phyloP scores from a whole-genome alignment of 371 early-diverging fungal genomes.

The Actinomortierella ambigua region DNA sequence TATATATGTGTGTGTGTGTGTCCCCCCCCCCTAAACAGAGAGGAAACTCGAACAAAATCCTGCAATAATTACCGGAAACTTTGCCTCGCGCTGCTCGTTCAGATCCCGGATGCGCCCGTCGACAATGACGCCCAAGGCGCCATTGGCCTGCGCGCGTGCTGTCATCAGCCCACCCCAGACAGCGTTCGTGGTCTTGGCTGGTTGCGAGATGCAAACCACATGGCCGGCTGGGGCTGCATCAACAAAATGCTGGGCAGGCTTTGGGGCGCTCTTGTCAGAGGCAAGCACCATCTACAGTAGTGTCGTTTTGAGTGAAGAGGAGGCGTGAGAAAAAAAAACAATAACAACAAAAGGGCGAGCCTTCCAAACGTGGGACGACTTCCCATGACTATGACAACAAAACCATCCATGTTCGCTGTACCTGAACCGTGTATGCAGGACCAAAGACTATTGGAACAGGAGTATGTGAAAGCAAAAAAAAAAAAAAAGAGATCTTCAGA shows the following conservation, averaged over 20 bases:
- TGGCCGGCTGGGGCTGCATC: conserved; percentile 61
- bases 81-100: conserved; percentile 64
- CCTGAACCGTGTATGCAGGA: conserved; percentile 79
- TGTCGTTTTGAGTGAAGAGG: background rate
- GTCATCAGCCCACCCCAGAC: conserved; percentile 87
- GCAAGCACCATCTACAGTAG: conserved; percentile 32
- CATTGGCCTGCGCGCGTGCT: conserved; percentile 68
- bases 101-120: conserved; percentile 81
- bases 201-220: conserved; percentile 75
- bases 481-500: too few species aligned
- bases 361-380: background rate
- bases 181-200: conserved; percentile 66
- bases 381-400: background rate
- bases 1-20: too few species aligned
- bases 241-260: conserved; percentile 49
- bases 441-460: conserved; percentile 77
- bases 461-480: too few species aligned
- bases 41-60: conserved; percentile 5
- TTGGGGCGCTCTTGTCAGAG: conserved; percentile 20
- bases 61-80: conserved; percentile 68
- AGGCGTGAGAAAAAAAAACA: background rate
- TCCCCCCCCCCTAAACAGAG: background rate
- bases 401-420: conserved; percentile 14
- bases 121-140: conserved; percentile 71
- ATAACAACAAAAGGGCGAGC: background rate